Conservation (phyloP, 2,329 filamentous ascomycete genomes). For the Pleurostoma richardsiae region DNA sequence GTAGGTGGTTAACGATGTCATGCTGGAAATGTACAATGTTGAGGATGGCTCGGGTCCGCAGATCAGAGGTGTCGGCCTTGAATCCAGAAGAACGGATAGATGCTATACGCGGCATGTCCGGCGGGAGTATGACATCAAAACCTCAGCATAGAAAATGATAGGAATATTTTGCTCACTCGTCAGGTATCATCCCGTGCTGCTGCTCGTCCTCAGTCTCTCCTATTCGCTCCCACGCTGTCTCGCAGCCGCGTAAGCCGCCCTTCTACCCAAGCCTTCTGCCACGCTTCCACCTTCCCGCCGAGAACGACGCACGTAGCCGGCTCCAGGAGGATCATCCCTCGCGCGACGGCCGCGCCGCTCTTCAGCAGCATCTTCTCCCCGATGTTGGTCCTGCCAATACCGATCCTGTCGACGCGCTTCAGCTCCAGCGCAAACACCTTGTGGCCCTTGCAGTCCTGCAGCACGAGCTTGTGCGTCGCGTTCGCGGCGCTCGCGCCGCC, state of each 20-base stretch:
- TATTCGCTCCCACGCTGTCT: constrained; percentile 43
- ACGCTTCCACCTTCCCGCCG: constrained; percentile 80
- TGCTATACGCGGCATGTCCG: too few species aligned
- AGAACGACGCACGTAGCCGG: constrained; percentile 63
- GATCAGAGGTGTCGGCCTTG: too few species aligned
- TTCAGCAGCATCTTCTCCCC: constrained; percentile 77
- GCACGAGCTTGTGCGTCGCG: constrained; percentile 71
- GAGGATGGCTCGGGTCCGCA: too few species aligned
- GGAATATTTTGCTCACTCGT: too few species aligned
- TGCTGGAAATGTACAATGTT: too few species aligned
- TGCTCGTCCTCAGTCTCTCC: constrained; percentile 2
- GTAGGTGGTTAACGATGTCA: neutral
- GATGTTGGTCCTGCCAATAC: constrained; percentile 60
- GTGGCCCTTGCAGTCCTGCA: constrained; percentile 74
- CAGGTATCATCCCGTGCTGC: neutral
- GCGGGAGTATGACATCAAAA: neutral
- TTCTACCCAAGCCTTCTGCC: constrained; percentile 74
- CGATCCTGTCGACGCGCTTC: constrained; percentile 58
- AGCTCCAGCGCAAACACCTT: constrained; percentile 72
- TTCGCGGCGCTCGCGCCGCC: constrained; percentile 6
- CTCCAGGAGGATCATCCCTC: constrained; percentile 76
- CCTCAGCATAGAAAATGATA: neutral
- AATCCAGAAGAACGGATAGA: too few species aligned
- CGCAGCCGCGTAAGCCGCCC: constrained; percentile 66
- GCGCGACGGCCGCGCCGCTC: constrained; percentile 58